Evolutionary conservation across 257 asterid species (phyloP), one percentile per base, ranked within the genome.

Genomic region (Lycium barbarum): DNA sequence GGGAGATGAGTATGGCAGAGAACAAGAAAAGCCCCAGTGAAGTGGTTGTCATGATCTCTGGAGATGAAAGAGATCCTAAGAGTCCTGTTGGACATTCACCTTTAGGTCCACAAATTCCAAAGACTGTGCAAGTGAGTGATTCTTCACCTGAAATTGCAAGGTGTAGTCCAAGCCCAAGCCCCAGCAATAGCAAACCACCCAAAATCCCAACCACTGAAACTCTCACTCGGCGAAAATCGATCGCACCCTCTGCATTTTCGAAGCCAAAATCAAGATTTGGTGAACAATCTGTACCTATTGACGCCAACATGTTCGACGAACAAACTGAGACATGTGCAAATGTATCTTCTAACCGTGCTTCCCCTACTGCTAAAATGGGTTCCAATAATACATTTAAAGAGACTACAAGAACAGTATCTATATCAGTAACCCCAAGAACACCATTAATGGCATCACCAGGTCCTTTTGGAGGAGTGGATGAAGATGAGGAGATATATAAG

Each of bases 181-280:
- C 93, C 63, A 5, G 43, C 68, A 95, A 79, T 1, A 89, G 88
- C 68, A 95, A 79, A 91, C 98, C 97, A 81, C 98, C 95, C 65
- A 95, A 86, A 89, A 58, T 87, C 87, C 98, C 99, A 70, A 79
- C 84, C 59, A 61, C 62, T 36, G 90, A 89, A 22, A 92, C 91
- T 80, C 92, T 93, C 58, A 83, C 89, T 35, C 89, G 91, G 49
- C 84, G 95, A 18, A 94, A 91, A 83, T 53, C 98, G 1, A n/a
- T 95, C 20, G 80, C 97, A 5, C 91, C 33, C 33, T 68, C 78
- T 68, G 78, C 49, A 36, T 68, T 68, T 90, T 90, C 97, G 0
- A 95, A 91, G 83, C 97, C 99, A 61, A 95, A 93, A 81, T 94
- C 99, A 2, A 93, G 98, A 85, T 94, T 96, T 73, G 99, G 98